These are phyloP conservation scores for Graphilbum ipis-grandicollis DNA, from an alignment of 2,329 filamentous ascomycete species.

Conservation along the genomic window DNA sequence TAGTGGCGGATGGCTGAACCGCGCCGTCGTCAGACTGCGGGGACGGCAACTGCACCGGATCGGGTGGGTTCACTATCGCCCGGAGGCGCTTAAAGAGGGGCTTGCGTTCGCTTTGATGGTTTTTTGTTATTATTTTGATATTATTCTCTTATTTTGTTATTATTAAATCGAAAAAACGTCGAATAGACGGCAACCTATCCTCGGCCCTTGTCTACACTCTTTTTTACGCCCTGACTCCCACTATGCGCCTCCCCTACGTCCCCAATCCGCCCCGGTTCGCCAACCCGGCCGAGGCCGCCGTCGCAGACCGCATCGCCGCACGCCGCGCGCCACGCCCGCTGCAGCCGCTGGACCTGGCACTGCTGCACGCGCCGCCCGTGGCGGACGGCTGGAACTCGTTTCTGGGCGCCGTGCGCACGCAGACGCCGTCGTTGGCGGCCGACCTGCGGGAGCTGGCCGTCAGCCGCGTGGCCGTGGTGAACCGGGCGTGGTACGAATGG, in stretches of 20 bases:
- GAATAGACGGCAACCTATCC: no score
- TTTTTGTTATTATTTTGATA: no score
- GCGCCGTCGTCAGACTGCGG: no score
- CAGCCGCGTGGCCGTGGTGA: slow-evolving; percentile 63
- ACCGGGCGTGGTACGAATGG: slow-evolving; percentile 78
- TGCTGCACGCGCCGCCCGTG: slow-evolving; percentile 57
- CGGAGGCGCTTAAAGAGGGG: no score
- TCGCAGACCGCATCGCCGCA: slow-evolving; percentile 45
- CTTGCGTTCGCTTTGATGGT: no score
- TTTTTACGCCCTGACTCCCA: slow-evolving; percentile 7
- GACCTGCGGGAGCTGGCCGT: slow-evolving; percentile 63
- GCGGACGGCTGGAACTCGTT: slow-evolving; percentile 63
- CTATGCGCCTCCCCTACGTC: slow-evolving; percentile 53
- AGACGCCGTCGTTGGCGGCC: slow-evolving; percentile 32
- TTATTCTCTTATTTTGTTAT: background rate
- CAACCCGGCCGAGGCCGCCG: slow-evolving; percentile 29
- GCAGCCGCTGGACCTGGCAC: slow-evolving; percentile 56
- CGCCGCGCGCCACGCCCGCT: slow-evolving; percentile 53
- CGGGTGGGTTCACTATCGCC: no score
- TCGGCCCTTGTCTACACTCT: background rate
- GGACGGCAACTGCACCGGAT: no score
- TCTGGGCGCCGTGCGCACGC: slow-evolving; percentile 43
- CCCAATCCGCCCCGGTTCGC: slow-evolving; percentile 29
- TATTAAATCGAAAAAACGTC: no score
- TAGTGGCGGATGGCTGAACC: no score